Conservation (phyloP, 768 basidiomycete genomes). For the Vishniacozyma victoriae region DNA sequence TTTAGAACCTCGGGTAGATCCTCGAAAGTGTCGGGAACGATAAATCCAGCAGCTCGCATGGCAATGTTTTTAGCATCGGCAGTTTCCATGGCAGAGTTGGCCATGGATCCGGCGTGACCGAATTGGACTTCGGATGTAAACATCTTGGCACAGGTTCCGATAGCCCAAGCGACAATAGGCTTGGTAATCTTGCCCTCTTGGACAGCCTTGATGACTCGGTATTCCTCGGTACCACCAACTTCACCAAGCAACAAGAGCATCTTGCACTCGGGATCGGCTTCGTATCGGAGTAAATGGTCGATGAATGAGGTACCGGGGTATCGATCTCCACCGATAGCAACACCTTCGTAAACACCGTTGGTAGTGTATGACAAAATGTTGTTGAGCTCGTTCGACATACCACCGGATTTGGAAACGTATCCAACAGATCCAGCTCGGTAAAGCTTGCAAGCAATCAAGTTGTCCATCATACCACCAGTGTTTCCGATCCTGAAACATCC, state of each 20-base stretch:
- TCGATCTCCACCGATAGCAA: constrained; percentile 98
- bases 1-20: constrained; percentile 79
- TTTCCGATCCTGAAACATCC: constrained; percentile 99
- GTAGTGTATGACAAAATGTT: constrained; percentile 94
- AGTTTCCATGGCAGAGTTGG: constrained; percentile 94
- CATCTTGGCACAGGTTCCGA: constrained; percentile 99
- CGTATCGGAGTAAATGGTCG: constrained; percentile 96
- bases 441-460: constrained; percentile 96
- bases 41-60: constrained; percentile 90
- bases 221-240: constrained; percentile 98
- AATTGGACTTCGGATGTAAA: constrained; percentile 99
- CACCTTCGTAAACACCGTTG: constrained; percentile 99
- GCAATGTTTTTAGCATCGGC: constrained; percentile 96
- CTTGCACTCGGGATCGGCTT: constrained; percentile 95
- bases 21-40: constrained; percentile 97
- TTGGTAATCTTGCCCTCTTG: constrained; percentile 89
- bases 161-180: constrained; percentile 99
- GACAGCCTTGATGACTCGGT: constrained; percentile 97
- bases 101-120: constrained; percentile 97
- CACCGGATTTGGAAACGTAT: constrained; percentile 98
- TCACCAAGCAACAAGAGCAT: constrained; percentile 98
- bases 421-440: constrained; percentile 96
- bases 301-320: constrained; percentile 99
- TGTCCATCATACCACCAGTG: constrained; percentile 99
- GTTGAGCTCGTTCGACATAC: constrained; percentile 99